A percentile compares a stretch with the other conserved stretches of the same genome.
Conservation (phyloP, 2,329 filamentous ascomycete genomes). For the Cladobotryum protrusum region DNA sequence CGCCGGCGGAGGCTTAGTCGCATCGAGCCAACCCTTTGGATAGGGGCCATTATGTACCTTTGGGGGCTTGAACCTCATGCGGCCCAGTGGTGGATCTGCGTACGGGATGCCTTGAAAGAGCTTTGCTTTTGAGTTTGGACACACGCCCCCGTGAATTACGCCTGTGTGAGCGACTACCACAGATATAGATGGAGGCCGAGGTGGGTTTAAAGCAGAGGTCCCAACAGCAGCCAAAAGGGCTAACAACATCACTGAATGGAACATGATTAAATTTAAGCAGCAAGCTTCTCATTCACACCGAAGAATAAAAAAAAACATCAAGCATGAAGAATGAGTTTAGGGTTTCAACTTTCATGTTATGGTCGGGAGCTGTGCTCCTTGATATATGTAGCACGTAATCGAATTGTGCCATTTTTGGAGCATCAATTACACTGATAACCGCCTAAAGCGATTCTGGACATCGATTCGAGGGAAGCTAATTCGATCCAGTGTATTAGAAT, state of each 20-base stretch:
- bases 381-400: no score
- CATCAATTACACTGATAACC: no score
- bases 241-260: not conserved
- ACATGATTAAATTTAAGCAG: not conserved
- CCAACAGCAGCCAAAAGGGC: not conserved
- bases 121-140: not conserved
- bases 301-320: no score
- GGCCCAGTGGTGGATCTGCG: slow-evolving; percentile 14
- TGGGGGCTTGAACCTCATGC: slow-evolving; percentile 14
- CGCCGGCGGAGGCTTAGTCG: slow-evolving; percentile 9
- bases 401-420: no score
- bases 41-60: slow-evolving; percentile 5
- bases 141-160: not conserved
- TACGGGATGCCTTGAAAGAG: slow-evolving; percentile 16
- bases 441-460: no score
- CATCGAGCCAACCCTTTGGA: slow-evolving; percentile 5
- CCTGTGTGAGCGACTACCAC: not conserved
- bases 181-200: no score
- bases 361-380: no score
- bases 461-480: no score
- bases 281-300: no score
- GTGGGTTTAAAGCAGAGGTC: not conserved
- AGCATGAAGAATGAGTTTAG: no score
- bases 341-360: no score
- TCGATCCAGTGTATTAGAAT: no score